Evolutionary conservation across 208 protist genomes (phyloP).

Genomic region (Blechomonas ayalai): DNA sequence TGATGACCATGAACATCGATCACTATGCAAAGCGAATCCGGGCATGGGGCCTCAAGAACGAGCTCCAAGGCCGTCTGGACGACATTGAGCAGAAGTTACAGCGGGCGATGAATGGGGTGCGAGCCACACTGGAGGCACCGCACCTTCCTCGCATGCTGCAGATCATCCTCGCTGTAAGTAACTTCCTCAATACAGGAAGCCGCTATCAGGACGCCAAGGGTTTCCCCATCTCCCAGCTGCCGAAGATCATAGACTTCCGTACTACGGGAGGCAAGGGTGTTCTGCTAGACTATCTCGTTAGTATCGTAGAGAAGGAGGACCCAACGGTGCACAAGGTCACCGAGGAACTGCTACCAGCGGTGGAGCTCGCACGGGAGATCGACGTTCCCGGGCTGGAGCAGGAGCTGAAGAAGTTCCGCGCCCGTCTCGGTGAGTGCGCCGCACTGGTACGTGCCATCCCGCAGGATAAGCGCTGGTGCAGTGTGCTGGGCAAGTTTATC

Average conservation of each 20-base stretch:
- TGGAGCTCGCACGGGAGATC: constrained; percentile 40
- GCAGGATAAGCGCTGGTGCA: constrained; percentile 46
- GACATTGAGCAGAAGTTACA: constrained; percentile 51
- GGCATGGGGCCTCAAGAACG: constrained; percentile 64
- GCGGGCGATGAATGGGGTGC: constrained; percentile 19
- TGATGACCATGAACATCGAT: constrained; percentile 68
- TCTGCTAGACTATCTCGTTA: constrained; percentile 46
- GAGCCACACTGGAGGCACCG: constrained; percentile 29
- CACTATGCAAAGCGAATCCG: constrained; percentile 60
- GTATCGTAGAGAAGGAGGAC: constrained; percentile 24
- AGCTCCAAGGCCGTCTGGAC: constrained; percentile 34
- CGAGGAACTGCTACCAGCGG: constrained; percentile 42
- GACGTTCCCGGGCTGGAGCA: constrained; percentile 42
- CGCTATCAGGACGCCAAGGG: constrained; percentile 58
- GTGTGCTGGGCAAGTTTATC: constrained; percentile 60
- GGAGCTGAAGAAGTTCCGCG: constrained; percentile 38
- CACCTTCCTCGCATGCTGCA: constrained; percentile 50
- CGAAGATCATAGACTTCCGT: constrained; percentile 54
- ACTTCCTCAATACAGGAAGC: constrained; percentile 76
- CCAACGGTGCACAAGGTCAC: constrained; percentile 32
- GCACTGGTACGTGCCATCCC: constrained; percentile 33
- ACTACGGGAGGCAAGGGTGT: constrained; percentile 58
- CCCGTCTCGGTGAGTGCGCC: constrained; percentile 33
- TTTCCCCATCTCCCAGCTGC: constrained; percentile 69
- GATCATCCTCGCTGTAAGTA: constrained; percentile 55